phyloP scores from a whole-genome alignment of 2,329 filamentous ascomycete genomes.

The Claviceps humidiphila region DNA sequence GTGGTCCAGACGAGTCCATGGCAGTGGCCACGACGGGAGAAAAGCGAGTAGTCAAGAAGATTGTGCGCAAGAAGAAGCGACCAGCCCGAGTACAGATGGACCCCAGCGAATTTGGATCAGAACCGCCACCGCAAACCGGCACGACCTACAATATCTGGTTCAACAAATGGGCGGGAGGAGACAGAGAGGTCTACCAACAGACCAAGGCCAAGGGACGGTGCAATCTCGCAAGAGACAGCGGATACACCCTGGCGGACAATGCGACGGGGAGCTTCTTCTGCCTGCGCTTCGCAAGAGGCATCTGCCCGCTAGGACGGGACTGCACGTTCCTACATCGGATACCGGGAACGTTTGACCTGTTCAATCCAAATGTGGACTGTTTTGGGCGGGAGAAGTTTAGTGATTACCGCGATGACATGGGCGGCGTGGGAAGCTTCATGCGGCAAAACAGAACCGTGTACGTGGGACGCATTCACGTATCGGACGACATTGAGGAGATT shows the following conservation, averaged over 20 bases:
- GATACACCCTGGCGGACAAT: constrained; percentile 66
- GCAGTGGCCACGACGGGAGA: constrained; percentile 25
- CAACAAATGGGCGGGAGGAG: constrained; percentile 95
- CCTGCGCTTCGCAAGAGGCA: constrained; percentile 74
- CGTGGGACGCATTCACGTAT: constrained; percentile 85
- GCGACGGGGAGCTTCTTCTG: constrained; percentile 81
- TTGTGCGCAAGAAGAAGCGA: constrained; percentile 79
- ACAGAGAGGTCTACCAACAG: constrained; percentile 82
- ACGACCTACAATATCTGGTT: constrained; percentile 89
- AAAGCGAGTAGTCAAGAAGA: constrained; percentile 66
- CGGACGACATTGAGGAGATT: constrained; percentile 92
- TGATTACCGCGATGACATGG: constrained; percentile 96
- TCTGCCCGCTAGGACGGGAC: constrained; percentile 75
- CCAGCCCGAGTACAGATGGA: constrained; percentile 89
- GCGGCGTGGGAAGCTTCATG: constrained; percentile 87
- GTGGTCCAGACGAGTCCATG: constrained; percentile 13
- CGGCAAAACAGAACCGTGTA: constrained; percentile 90
- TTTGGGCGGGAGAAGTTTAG: constrained; percentile 80
- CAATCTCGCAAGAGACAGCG: constrained; percentile 67
- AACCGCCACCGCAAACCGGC: constrained; percentile 82
- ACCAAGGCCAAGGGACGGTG: constrained; percentile 79
- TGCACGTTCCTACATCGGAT: constrained; percentile 90
- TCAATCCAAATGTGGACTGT: constrained; percentile 88
- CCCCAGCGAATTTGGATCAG: constrained; percentile 64
- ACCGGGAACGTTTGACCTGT: constrained; percentile 75